Base-by-base conservation (phyloP, 108 stramenopile species). In the Conticribra guillardii region DNA sequence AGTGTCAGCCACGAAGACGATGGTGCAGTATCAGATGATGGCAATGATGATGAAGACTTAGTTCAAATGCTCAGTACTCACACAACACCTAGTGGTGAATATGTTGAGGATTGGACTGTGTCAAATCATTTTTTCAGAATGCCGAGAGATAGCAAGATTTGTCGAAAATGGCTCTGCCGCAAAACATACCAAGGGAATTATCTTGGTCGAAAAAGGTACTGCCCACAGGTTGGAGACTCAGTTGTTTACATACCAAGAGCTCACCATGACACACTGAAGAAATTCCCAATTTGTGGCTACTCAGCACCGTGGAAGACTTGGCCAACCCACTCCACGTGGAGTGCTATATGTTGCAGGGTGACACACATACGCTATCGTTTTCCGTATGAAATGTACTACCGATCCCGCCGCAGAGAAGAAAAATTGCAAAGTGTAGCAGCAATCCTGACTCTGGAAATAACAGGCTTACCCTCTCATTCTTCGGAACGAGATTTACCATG, bases 191-290 rank as follows among this genome's bases (percentile, higher is more conserved):
- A 81, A 48, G 73, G 75, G 3, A 75, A 84, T 28, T 86, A 80
- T 53, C 60, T 59, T 15, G 89, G 87, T 27, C 62, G 68, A 24
- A 92, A 92, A 57, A 64, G 46, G 18, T 92, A 90, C 59, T 71
- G 80, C 5, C 93, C 93, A 5, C 95, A 96, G 64, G 86, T 90
- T 54, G 95, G 95, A 33, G 95, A 96, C 54, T 87, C 87, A 8
- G 82, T 96, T 24, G 89, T 96, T 34, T 96, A 96, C 70, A 86
- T 96, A 47, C 92, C 95, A 23, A 75, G 86, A 54, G 90, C 89
- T 16, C 95, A 96, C 60, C 66, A 79, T 32, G 88, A 92, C 45
- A 88, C 79, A 4, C 53, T 95, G 22, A 65, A 69, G 26, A 70
- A 67, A 46, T 95, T 78, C 74, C 88, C 88, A 8, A 79, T 82